Conservation (phyloP, 495 filamentous ascomycete species). For the Venustampulla echinocandica region DNA sequence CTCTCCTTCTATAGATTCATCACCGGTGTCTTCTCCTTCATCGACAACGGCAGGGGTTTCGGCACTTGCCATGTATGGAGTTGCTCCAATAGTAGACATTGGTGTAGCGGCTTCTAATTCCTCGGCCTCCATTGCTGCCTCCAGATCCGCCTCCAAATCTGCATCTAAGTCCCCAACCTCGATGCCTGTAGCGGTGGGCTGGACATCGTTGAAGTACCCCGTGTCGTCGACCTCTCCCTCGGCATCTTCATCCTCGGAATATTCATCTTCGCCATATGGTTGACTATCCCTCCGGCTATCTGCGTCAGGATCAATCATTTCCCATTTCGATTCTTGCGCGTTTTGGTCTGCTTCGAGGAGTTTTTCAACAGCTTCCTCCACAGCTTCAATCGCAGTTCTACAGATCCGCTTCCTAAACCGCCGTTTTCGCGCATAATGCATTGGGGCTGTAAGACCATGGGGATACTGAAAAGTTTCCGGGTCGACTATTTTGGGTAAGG, state of each 20-base stretch:
- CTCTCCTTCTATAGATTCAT: constrained; percentile 33
- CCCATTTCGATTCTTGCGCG: constrained; percentile 44
- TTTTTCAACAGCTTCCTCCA: constrained; percentile 72
- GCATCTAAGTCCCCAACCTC: constrained; percentile 19
- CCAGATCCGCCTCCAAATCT: constrained; percentile 34
- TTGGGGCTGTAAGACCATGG: constrained; percentile 85
- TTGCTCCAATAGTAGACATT: constrained; percentile 10
- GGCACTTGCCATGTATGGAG: constrained; percentile 8
- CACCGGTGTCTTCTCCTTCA: constrained; percentile 32
- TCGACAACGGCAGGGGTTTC: constrained; percentile 18
- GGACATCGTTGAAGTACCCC: constrained; percentile 21
- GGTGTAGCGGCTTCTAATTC: constrained; percentile 19
- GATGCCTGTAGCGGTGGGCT: constrained; percentile 8
- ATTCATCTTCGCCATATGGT: constrained; percentile 42
- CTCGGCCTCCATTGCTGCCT: constrained; percentile 27
- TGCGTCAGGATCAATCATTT: constrained; percentile 54
- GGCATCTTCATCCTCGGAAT: constrained; percentile 39
- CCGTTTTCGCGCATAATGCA: constrained; percentile 76
- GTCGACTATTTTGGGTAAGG: constrained; percentile 58
- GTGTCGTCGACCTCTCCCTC: constrained; percentile 34
- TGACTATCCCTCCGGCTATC: constrained; percentile 41
- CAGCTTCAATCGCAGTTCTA: constrained; percentile 78
- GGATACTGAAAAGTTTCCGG: constrained; percentile 66
- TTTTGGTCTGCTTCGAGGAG: constrained; percentile 62
- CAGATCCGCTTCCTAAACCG: constrained; percentile 79